phyloP scores from a whole-genome alignment of 1,139 yeast genomes.

The Hansenula anomala region DNA sequence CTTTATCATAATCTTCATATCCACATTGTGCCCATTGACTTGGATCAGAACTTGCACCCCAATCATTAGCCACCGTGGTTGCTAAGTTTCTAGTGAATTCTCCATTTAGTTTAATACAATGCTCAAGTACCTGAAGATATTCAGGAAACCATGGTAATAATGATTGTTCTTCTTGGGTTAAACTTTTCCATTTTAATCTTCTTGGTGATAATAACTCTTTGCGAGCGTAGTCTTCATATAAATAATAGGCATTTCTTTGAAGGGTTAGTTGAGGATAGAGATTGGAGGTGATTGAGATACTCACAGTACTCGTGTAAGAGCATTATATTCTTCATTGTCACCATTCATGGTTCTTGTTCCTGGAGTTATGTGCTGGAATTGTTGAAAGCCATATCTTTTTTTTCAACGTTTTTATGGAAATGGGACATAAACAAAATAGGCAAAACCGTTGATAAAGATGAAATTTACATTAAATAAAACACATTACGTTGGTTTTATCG shows the following conservation, averaged over 20 bases:
- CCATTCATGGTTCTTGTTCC: too few relatives aligned
- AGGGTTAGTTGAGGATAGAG: background rate
- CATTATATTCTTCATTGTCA: background rate
- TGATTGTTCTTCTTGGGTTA: conserved; percentile 36
- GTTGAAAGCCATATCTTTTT: too few relatives aligned
- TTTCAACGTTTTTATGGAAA: too few relatives aligned
- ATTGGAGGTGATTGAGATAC: too few relatives aligned
- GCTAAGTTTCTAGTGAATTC: conserved; percentile 46
- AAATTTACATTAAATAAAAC: too few relatives aligned
- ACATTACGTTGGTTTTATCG: too few relatives aligned
- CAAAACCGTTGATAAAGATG: too few relatives aligned
- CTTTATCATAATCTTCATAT: conserved; percentile 52
- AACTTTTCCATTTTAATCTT: conserved; percentile 27
- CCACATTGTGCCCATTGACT: conserved; percentile 41
- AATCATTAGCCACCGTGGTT: conserved; percentile 38
- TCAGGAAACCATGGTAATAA: conserved; percentile 48
- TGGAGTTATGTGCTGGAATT: too few relatives aligned
- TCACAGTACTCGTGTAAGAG: too few relatives aligned
- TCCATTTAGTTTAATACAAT: conserved; percentile 46
- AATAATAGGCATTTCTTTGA: conserved; percentile 20
- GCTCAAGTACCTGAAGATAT: conserved; percentile 40
- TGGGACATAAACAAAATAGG: too few relatives aligned
- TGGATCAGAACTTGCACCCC: conserved; percentile 47
- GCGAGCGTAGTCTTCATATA: conserved; percentile 28
- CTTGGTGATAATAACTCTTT: conserved; percentile 27